These are phyloP conservation scores for Vaccinium darrowii DNA, from an alignment of 148 eudicot genomes.

Conservation along the genomic window DNA sequence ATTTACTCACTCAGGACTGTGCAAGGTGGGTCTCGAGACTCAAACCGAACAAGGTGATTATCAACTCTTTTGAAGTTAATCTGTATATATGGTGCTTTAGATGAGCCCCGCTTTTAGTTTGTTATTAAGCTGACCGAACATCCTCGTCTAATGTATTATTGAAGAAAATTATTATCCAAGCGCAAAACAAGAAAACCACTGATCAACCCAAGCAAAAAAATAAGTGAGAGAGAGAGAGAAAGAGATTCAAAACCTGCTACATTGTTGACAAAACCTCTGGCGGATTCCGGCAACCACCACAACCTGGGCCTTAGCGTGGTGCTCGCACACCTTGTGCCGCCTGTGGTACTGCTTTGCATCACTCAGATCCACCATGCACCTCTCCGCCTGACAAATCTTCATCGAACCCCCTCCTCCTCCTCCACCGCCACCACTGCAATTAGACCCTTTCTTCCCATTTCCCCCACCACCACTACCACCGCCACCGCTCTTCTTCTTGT, in stretches of 20 bases:
- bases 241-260: slow-evolving; percentile 43
- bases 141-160: no score
- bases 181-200: not conserved
- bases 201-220: not conserved
- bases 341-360: slow-evolving; percentile 48
- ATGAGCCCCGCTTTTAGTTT: no score
- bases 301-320: slow-evolving; percentile 48
- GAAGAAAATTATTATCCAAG: not conserved
- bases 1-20: no score
- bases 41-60: no score
- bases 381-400: slow-evolving; percentile 44
- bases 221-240: not conserved
- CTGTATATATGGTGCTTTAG: no score
- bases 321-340: slow-evolving; percentile 54
- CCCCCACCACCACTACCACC: not conserved
- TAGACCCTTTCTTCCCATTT: not conserved
- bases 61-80: no score
- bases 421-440: not conserved
- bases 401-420: no score
- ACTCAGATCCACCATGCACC: slow-evolving; percentile 36
- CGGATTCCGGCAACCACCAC: slow-evolving; percentile 40
- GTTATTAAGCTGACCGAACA: no score
- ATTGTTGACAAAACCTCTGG: slow-evolving; percentile 62
- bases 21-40: no score
- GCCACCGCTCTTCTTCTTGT: slow-evolving; percentile 10